Base-by-base conservation (phyloP, 441 rosid species). In the Euphorbia schlechtendalii region DNA sequence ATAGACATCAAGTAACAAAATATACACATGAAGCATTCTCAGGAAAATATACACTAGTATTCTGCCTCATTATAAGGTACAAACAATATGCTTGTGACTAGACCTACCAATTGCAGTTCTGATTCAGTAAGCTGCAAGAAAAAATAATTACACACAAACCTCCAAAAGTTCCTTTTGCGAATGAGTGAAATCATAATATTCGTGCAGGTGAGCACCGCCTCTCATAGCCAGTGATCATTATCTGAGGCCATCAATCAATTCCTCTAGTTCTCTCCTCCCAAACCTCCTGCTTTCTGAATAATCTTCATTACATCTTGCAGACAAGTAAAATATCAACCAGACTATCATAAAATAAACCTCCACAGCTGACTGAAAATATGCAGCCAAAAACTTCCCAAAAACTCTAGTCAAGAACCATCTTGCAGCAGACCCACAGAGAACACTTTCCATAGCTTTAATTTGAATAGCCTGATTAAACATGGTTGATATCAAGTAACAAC, bases 311-410 rank as follows among this genome's bases (percentile, higher is more conserved):
- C 80, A 84, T 74, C 88, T 85, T 46, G 82, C 86, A 25, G 84
- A 84, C 53, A 92, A 79, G 82, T 88, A 90, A 69, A 84, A 92
- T 70, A 86, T 77, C 77, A 90, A 78, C 98, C 98, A 92, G 36
- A 85, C 97, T 59, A 86, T 80, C 92, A 83, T 90, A 76, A 92
- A 90, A 66, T 84, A 92, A 68, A 92, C 88, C 75, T 92, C 98
- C 75, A 86, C 38, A 30, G 74, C 72, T 24, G 97, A 86, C 70
- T 92, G 98, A 20, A 88, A 34, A 66, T 83, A 54, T 0, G 81
- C 69, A 36, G 94, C 94, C 56, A 81, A 74, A 64, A 75, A 63
- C 59, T 76, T 87, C 68, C 97, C 96, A 14, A 86, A 57, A 14
- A 79, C 41, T 45, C 64, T 73, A 55, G 82, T 48, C 74, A 90